Percentiles rank a stretch among this genome's conserved stretches.
These are phyloP conservation scores for Pleurozium schreberi DNA, from an alignment of 225 moss, liverwort and hornwort genomes.

Conservation along the genomic window DNA sequence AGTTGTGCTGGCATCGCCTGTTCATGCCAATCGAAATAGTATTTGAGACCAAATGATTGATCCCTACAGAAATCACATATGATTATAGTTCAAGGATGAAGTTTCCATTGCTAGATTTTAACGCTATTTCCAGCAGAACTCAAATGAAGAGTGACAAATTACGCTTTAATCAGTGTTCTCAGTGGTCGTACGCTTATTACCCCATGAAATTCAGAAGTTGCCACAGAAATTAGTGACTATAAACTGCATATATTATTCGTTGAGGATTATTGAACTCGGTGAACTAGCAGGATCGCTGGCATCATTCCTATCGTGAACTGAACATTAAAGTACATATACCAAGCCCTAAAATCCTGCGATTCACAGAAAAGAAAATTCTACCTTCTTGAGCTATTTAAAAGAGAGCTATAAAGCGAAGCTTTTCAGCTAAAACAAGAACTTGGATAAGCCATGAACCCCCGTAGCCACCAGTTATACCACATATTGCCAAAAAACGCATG, in stretches of 20 bases:
- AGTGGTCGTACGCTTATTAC: not conserved
- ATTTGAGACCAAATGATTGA: not conserved
- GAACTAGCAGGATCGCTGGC: not conserved
- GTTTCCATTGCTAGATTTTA: not conserved
- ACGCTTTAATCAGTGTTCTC: not conserved
- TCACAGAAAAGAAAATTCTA: not conserved
- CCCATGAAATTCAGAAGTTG: not conserved
- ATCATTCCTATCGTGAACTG: not conserved
- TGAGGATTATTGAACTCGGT: not conserved
- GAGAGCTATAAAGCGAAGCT: not conserved
- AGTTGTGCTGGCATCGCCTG: constrained; percentile 35
- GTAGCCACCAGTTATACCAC: not conserved
- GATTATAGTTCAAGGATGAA: not conserved
- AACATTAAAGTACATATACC: not conserved
- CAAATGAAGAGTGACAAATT: not conserved
- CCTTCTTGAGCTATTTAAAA: not conserved
- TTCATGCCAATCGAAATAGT: not conserved
- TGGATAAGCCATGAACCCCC: not conserved
- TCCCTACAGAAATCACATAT: not conserved
- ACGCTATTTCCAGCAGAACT: not conserved
- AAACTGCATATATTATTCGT: not conserved
- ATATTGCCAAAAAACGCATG: not conserved
- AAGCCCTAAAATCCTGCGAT: constrained; percentile 10
- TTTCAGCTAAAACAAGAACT: not conserved
- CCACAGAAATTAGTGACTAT: not conserved